Percentiles rank a stretch among this genome's conserved stretches.
Conservation (phyloP, 768 basidiomycete species). For the Podaxis sp. region DNA sequence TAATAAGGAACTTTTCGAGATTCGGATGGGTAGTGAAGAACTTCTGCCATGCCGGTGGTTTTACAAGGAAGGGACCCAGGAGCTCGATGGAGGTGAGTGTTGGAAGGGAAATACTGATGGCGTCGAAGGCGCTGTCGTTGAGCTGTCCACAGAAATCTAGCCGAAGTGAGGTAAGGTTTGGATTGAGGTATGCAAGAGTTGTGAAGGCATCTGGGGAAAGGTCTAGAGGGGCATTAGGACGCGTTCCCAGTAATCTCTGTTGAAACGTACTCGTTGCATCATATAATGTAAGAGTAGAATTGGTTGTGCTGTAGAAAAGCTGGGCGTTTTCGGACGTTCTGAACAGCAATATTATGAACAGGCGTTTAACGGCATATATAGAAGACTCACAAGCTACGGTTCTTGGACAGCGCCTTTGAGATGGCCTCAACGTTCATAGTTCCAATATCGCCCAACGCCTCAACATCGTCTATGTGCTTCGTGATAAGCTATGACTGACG, state of each 20-base stretch:
- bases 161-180: constrained; percentile 74
- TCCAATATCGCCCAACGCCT: constrained; percentile 87
- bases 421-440: constrained; percentile 82
- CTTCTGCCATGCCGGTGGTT: constrained; percentile 64
- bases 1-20: constrained; percentile 75
- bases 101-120: constrained; percentile 65
- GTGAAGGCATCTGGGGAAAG: constrained; percentile 66
- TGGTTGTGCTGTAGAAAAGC: constrained; percentile 79
- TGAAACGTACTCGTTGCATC: constrained; percentile 83
- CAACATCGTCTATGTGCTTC: constrained; percentile 85
- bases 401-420: constrained; percentile 78
- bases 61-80: constrained; percentile 86
- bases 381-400: constrained; percentile 72
- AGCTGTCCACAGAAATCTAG: constrained; percentile 89
- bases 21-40: constrained; percentile 69
- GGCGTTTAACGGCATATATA: constrained; percentile 5
- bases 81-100: constrained; percentile 73
- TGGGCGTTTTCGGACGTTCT: constrained; percentile 79
- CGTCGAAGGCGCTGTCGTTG: constrained; percentile 54
- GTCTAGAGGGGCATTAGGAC: constrained; percentile 39
- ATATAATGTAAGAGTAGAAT: constrained; percentile 70
- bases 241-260: not conserved
- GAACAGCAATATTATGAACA: not conserved
- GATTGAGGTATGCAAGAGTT: constrained; percentile 78
- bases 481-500: constrained; percentile 62